These are phyloP conservation scores for Colletotrichum sp. DNA, from an alignment of 2,329 filamentous ascomycete species.

Conservation along the genomic window DNA sequence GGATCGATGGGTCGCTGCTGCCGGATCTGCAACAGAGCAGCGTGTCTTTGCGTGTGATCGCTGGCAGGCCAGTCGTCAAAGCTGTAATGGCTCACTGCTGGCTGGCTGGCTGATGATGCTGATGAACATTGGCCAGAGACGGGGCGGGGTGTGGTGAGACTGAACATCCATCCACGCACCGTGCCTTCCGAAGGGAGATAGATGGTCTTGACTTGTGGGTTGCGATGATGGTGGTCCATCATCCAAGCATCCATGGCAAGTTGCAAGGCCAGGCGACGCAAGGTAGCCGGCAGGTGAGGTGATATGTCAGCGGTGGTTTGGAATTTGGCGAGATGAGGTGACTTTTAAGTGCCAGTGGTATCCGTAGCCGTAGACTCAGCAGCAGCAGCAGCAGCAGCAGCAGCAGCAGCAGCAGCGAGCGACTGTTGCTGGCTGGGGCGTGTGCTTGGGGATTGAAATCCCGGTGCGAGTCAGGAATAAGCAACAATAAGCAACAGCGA, in stretches of 20 bases:
- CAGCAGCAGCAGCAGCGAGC: background rate
- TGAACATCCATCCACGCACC: background rate
- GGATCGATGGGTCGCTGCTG: slow-evolving; percentile 8
- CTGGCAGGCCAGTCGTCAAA: background rate
- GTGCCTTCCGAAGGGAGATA: background rate
- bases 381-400: background rate
- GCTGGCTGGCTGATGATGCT: background rate
- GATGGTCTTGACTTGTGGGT: background rate
- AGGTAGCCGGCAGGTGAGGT: background rate
- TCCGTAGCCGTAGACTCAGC: background rate
- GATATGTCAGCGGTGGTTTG: slow-evolving; percentile 11
- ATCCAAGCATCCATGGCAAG: background rate
- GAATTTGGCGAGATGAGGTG: slow-evolving; percentile 6
- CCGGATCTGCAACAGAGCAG: slow-evolving; percentile 11
- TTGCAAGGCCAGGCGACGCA: background rate
- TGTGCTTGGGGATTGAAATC: background rate
- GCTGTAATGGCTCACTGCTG: background rate
- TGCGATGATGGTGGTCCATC: background rate
- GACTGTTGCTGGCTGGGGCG: background rate
- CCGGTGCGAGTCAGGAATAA: slow-evolving; percentile 6
- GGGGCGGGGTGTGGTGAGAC: slow-evolving; percentile 5
- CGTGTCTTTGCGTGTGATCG: slow-evolving; percentile 7
- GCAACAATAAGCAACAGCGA: background rate
- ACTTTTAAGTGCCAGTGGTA: background rate
- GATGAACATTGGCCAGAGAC: background rate